Evolutionary conservation across 78 protist genomes (phyloP), one percentile per base, ranked within the genome.

Genomic region (Polysphondylium violaceum): DNA sequence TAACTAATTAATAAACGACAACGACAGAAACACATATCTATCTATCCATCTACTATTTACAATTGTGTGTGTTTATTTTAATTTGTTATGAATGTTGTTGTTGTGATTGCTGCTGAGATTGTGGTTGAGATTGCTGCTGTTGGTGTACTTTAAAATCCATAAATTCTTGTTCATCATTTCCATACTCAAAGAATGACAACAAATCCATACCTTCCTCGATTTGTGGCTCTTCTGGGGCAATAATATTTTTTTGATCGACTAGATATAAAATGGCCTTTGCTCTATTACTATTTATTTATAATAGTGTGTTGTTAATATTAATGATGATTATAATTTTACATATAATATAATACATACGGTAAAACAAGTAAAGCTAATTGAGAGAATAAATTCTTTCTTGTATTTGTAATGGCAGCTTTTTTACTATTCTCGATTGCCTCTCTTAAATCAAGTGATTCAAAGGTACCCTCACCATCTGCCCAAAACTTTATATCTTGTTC

Each of bases 331-430:
- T 29, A 35, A 16, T 27, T 16, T n/a, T n/a, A n/a, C n/a, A n/a
- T n/a, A n/a, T n/a, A n/a, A n/a, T n/a, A n/a, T n/a, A n/a, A n/a
- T n/a, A n/a, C n/a, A n/a, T 47, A 14, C 11, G 53, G 53, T 14
- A 47, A 11, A 6, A 67, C 23, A 31, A 36, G 56, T 1, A 81
- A 55, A 56, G 69, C 89, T 9, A 81, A 8, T 51, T 64, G 47
- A 8, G 47, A 19, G 29, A 81, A 81, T 29, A 38, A 25, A 21
- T 11, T 51, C 38, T 55, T 64, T 41, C 77, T 64, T 35, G 89
- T 69, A 23, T 67, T 55, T 21, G 69, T 38, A 19, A 81, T 71
- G 11, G 77, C 33, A 3, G 29, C 51, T 31, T 81, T 81, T 50
- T 55, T 64, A 8, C 78, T 35, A 11, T 40, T 11, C 14, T 56